Base-by-base conservation (phyloP, 2,329 filamentous ascomycete genomes). In the Stemphylium lycopersici region DNA sequence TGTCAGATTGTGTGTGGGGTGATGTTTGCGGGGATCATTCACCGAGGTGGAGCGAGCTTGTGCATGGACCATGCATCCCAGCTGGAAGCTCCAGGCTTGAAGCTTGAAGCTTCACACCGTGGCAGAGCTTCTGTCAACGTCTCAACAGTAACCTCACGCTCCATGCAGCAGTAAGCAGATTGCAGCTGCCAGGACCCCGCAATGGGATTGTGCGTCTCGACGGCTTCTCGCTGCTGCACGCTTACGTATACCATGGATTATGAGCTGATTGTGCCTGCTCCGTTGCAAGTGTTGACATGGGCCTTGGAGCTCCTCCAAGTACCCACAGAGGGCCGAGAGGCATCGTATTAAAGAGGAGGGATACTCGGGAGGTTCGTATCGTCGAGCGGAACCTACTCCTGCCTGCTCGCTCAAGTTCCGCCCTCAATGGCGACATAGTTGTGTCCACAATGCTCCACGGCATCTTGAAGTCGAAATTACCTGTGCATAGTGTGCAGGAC, bases 11-110 rank as follows among this genome's bases (percentile, higher is more conserved):
- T 48, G 45, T 57, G 57, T 56, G 57, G 59, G 56, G 52, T 50
- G 52, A 54, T 33, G 46, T 44, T 56, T 61, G 59, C 52, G 59
- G 59, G 52, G 58, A 55, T 48, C 48, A 39, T 54, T 56, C 53
- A 57, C 47, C 47, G 50, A 56, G 54, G 45, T 41, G 37, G 45
- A 40, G 29, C 37, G 45, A 40, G 45, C 50, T 41, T 54, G 41
- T 49, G 59, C 59, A 48, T 51, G 34, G 59, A 38, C 59, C 59
- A 39, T 22, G 13, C 26, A 26, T 34, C 41, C 18, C 40, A 40
- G 29, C 33, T 37, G 37, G 15, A 43, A 52, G 32, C 51, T 48
- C 32, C 37, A 26, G 33, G n/a, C 37, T 52, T 20, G 12, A 22
- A 31, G 20, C 41, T 37, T 45, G 37, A 48, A 18, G 38, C 29